Evolutionary conservation across 164 flowering plant genomes (phyloP).

Genomic region (Santalum album): DNA sequence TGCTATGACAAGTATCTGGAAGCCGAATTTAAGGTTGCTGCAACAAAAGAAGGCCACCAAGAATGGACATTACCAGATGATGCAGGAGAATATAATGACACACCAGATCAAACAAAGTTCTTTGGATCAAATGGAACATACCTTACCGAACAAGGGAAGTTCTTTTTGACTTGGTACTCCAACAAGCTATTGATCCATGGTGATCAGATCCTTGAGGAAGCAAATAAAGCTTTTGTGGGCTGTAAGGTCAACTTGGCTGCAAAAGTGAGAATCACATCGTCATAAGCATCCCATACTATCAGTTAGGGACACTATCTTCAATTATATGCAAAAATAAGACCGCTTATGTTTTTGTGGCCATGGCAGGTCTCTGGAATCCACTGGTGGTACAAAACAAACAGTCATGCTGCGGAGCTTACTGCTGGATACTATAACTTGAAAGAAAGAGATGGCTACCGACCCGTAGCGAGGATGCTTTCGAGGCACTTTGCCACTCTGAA

Average conservation of each 20-base stretch:
- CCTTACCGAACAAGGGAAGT: slow-evolving; percentile 61
- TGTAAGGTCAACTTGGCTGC: slow-evolving; percentile 65
- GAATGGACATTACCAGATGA: slow-evolving; percentile 78
- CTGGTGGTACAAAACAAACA: slow-evolving; percentile 70
- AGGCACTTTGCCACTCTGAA: slow-evolving; percentile 60
- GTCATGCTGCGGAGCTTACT: slow-evolving; percentile 78
- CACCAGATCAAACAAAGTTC: slow-evolving; percentile 58
- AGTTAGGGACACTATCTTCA: background rate
- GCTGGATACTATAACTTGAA: slow-evolving; percentile 70
- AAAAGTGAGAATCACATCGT: slow-evolving; percentile 33
- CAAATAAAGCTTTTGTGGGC: slow-evolving; percentile 59
- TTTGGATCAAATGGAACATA: slow-evolving; percentile 57
- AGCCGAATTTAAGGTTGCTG: slow-evolving; percentile 56
- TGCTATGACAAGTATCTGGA: slow-evolving; percentile 74
- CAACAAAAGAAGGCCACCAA: slow-evolving; percentile 47
- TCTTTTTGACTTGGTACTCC: slow-evolving; percentile 86
- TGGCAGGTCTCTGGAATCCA: slow-evolving; percentile 78
- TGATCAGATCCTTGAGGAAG: slow-evolving; percentile 81
- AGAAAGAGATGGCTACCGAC: slow-evolving; percentile 73
- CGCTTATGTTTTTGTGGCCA: background rate
- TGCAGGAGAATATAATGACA: slow-evolving; percentile 70
- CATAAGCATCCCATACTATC: background rate
- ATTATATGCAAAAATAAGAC: background rate
- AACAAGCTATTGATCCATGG: slow-evolving; percentile 62
- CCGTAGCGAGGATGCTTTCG: slow-evolving; percentile 70